A percentile compares a stretch with the other conserved stretches of the same genome.
These are phyloP conservation scores for Zymoseptoria crescenta DNA, from an alignment of 2,329 filamentous ascomycete genomes.

Conservation along the genomic window DNA sequence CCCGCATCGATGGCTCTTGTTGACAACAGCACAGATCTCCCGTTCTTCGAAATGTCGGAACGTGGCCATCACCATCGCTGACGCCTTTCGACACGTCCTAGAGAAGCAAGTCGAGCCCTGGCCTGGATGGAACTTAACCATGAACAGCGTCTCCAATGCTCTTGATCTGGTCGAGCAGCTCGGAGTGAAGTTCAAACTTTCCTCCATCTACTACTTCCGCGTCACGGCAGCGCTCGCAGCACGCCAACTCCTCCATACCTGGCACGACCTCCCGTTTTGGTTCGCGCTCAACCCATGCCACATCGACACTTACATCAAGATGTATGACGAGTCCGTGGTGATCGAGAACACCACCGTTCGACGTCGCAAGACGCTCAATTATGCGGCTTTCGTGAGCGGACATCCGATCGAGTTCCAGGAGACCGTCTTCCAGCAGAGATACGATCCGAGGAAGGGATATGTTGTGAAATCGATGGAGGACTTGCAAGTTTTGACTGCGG, in stretches of 20 bases:
- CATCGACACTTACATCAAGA: not conserved
- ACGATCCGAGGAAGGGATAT: not conserved
- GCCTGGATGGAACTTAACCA: not conserved
- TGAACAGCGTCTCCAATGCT: not conserved
- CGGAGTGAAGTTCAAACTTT: not conserved
- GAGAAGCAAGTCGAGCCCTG: not conserved
- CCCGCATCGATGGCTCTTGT: not conserved
- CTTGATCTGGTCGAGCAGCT: not conserved
- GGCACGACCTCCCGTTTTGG: not conserved
- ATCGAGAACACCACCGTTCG: not conserved
- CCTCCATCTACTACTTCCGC: not conserved
- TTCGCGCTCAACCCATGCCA: not conserved
- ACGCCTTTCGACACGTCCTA: not conserved
- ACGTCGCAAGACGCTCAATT: not conserved
- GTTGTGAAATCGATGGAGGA: not conserved
- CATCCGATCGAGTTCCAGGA: not conserved
- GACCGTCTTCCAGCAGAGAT: not conserved
- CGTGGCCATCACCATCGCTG: not conserved
- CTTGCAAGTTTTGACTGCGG: not conserved
- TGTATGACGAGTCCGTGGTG: not conserved
- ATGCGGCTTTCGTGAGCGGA: not conserved
- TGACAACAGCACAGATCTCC: not conserved
- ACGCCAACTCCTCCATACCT: not conserved
- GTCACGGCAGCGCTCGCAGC: not conserved
- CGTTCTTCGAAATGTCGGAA: not conserved